A percentile compares a stretch with the other conserved stretches of the same genome.
These are phyloP conservation scores for Cordyceps pruinosa DNA, from an alignment of 2,329 filamentous ascomycete genomes.

Conservation along the genomic window DNA sequence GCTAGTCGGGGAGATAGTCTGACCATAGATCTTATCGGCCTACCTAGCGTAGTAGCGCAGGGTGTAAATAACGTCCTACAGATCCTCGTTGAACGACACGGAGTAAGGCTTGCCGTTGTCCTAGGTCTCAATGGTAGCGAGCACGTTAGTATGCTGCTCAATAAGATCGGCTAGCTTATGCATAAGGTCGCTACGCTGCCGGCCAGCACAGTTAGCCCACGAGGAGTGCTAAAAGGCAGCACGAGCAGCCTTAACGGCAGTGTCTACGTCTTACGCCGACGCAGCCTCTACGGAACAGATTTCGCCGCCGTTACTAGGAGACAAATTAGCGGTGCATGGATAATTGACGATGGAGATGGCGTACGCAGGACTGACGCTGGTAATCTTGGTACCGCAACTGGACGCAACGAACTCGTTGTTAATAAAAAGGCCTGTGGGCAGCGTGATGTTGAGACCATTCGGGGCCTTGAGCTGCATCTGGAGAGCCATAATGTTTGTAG, in stretches of 20 bases:
- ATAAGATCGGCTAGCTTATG: conserved; percentile 64
- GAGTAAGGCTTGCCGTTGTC: conserved; percentile 67
- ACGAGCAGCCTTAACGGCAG: conserved; percentile 42
- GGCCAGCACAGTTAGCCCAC: conserved; percentile 61
- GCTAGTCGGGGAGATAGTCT: conserved; percentile 63
- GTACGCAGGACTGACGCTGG: conserved; percentile 49
- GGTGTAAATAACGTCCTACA: conserved; percentile 39
- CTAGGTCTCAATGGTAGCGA: conserved; percentile 63
- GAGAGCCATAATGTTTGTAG: conserved; percentile 12
- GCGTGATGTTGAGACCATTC: conserved; percentile 60
- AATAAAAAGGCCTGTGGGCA: conserved; percentile 67
- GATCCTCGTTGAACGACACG: conserved; percentile 59
- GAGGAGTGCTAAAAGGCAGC: conserved; percentile 59
- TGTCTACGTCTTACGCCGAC: conserved; percentile 25
- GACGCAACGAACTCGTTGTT: conserved; percentile 67
- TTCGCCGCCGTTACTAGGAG: conserved; percentile 23
- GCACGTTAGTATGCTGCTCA: conserved; percentile 49
- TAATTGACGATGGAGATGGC: background rate
- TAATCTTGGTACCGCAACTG: conserved; percentile 48
- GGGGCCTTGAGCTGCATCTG: conserved; percentile 27
- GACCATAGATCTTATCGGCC: conserved; percentile 71
- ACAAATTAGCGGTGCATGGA: background rate
- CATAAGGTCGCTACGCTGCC: conserved; percentile 63
- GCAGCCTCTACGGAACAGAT: conserved; percentile 28
- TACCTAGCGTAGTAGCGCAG: conserved; percentile 72